A percentile compares a stretch with the other conserved stretches of the same genome.
These are phyloP conservation scores for Trichoderma oligosporum DNA, from an alignment of 2,329 filamentous ascomycete species.

Conservation along the genomic window DNA sequence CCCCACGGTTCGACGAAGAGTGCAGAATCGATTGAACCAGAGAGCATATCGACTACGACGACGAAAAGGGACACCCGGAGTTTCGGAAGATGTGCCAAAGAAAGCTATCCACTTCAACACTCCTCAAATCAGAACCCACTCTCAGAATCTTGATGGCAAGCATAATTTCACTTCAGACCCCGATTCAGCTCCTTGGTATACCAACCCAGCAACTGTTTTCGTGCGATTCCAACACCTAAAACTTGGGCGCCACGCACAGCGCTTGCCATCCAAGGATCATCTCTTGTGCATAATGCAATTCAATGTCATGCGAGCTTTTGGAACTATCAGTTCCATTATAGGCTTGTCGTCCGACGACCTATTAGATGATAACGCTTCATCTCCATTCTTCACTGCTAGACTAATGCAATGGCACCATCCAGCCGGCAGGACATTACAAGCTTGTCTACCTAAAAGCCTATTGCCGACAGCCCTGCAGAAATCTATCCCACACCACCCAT, in stretches of 20 bases:
- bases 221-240: neutral
- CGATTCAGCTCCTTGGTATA: neutral
- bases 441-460: neutral
- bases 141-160: neutral
- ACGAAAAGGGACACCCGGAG: neutral
- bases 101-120: neutral
- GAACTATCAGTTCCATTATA: neutral
- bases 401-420: neutral
- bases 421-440: neutral
- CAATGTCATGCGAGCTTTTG: slow-evolving; percentile 3
- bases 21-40: slow-evolving; percentile 11
- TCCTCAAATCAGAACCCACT: neutral
- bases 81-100: no score
- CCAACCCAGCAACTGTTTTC: neutral
- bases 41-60: slow-evolving; percentile 6
- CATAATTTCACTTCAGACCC: neutral
- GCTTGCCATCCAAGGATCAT: neutral
- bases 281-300: neutral
- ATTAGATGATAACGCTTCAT: neutral
- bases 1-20: neutral
- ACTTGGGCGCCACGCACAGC: neutral
- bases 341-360: neutral
- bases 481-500: neutral
- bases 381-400: neutral
- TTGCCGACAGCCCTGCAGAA: neutral